Percentiles rank a stretch among this genome's conserved stretches.
phyloP scores from a whole-genome alignment of 2,329 filamentous ascomycete species.

The Scolecobasidium constrictum region DNA sequence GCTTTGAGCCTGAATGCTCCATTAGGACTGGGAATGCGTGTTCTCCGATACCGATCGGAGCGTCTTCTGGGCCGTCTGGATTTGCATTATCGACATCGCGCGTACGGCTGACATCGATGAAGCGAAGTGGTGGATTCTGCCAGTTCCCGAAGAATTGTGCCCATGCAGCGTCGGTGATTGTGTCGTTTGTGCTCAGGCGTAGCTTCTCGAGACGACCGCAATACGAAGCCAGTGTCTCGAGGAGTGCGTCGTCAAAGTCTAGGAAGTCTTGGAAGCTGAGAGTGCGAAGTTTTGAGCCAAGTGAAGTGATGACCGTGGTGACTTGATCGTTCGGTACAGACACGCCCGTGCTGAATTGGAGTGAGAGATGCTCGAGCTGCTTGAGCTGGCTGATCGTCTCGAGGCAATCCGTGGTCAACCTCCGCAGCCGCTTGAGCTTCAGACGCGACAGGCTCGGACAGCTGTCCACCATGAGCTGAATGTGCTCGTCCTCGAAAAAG shows the following conservation, averaged over 20 bases:
- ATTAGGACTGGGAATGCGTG: slow-evolving; percentile 72
- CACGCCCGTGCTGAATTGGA: slow-evolving; percentile 53
- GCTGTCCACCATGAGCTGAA: slow-evolving; percentile 48
- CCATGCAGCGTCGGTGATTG: slow-evolving; percentile 66
- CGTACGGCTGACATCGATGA: slow-evolving; percentile 66
- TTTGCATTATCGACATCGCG: slow-evolving; percentile 64
- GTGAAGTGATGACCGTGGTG: slow-evolving; percentile 45
- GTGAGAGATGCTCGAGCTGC: slow-evolving; percentile 61
- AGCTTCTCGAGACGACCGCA: slow-evolving; percentile 65
- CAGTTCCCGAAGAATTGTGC: slow-evolving; percentile 62
- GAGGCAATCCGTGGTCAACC: slow-evolving; percentile 56
- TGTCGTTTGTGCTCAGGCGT: slow-evolving; percentile 66
- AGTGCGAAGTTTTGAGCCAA: slow-evolving; percentile 61
- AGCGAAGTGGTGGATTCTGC: slow-evolving; percentile 59
- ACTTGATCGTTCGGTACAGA: slow-evolving; percentile 40
- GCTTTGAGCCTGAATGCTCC: slow-evolving; percentile 60
- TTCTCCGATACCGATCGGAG: slow-evolving; percentile 59
- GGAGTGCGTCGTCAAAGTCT: slow-evolving; percentile 55
- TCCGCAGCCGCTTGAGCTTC: slow-evolving; percentile 73
- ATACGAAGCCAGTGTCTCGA: slow-evolving; percentile 58
- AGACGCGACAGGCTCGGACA: slow-evolving; percentile 63
- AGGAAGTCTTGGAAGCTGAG: slow-evolving; percentile 64
- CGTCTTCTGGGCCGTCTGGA: slow-evolving; percentile 50
- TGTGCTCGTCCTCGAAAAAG: slow-evolving; percentile 62
- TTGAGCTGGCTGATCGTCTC: slow-evolving; percentile 50